phyloP scores from a whole-genome alignment of 345 rosid species.

The Passiflora organensis region DNA sequence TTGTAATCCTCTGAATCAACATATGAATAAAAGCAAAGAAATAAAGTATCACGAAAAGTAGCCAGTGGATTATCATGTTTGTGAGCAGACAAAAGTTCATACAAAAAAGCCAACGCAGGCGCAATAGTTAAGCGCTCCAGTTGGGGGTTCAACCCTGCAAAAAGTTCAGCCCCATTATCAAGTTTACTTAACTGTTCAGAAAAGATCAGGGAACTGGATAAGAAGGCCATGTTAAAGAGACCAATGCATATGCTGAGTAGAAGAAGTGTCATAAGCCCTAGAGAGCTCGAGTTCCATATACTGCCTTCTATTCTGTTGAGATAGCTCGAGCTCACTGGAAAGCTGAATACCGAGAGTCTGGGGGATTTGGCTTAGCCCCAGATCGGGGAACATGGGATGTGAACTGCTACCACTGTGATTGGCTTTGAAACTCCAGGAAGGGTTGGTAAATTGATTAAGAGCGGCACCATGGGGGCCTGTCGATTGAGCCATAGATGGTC shows the following conservation, averaged over 20 bases:
- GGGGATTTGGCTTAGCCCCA: conserved; percentile 45
- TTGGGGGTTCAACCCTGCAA: conserved; percentile 1
- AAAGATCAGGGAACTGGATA: no score
- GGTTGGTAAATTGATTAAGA: conserved; percentile 39
- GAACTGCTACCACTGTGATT: conserved; percentile 31
- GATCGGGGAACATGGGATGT: conserved; percentile 37
- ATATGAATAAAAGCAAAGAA: no score
- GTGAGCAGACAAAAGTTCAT: no score
- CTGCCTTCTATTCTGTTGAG: conserved; percentile 52
- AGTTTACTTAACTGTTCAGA: no score
- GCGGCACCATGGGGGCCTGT: conserved; percentile 35
- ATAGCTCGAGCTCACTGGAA: conserved; percentile 44
- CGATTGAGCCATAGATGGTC: conserved; percentile 46
- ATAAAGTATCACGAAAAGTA: no score
- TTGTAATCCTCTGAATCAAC: no score
- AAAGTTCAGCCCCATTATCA: background rate
- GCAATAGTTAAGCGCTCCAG: no score
- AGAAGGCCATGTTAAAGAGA: no score
- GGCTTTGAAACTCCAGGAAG: conserved; percentile 55
- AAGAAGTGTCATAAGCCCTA: conserved; percentile 46
- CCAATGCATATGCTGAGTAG: conserved; percentile 65
- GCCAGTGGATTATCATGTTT: no score
- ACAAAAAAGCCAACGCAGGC: no score
- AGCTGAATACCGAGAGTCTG: conserved; percentile 40
- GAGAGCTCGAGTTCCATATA: conserved; percentile 51